Conservation (phyloP, 495 filamentous ascomycete genomes). For the Penicillium subrubescens region DNA sequence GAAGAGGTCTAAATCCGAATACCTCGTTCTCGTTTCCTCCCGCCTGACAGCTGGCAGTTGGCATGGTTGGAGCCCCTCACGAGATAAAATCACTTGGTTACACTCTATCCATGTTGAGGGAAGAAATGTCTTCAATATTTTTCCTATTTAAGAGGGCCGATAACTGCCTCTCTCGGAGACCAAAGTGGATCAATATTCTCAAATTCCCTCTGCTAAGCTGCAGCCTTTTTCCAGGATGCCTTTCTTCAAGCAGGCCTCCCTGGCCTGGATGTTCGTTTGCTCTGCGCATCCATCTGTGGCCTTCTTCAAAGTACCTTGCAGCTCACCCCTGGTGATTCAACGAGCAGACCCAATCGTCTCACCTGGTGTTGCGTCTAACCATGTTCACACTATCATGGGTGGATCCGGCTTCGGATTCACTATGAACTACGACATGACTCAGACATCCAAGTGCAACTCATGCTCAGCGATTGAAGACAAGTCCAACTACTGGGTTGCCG, state of each 20-base stretch:
- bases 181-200: background rate
- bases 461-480: conserved; percentile 66
- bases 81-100: background rate
- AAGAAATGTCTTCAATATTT: background rate
- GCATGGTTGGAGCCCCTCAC: background rate
- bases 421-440: conserved; percentile 59
- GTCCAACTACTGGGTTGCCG: conserved; percentile 78
- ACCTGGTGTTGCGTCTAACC: conserved; percentile 58
- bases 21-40: background rate
- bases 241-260: background rate
- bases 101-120: background rate
- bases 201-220: background rate
- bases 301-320: background rate
- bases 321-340: background rate
- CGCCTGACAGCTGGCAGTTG: background rate
- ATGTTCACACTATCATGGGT: conserved; percentile 76
- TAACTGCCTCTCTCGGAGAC: background rate
- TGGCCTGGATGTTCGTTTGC: background rate
- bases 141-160: background rate
- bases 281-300: background rate
- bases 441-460: conserved; percentile 65
- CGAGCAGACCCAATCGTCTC: conserved; percentile 67
- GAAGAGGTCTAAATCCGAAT: background rate
- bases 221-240: background rate
- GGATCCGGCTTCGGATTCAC: conserved; percentile 70